Conservation (phyloP, 208 protist species). For the Lotmaria passim region DNA sequence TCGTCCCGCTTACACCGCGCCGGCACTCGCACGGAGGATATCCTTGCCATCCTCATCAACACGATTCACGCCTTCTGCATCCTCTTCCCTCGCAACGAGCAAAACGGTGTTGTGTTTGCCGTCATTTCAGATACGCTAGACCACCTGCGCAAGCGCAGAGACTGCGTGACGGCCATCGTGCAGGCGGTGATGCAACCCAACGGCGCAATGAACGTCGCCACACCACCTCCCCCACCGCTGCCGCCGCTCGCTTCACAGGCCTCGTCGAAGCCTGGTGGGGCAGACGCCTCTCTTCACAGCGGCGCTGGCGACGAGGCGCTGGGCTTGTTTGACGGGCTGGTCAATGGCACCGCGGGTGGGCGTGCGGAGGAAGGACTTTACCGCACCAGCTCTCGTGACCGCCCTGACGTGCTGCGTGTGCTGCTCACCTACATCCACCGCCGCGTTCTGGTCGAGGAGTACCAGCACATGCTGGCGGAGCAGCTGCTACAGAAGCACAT, state of each 20-base stretch:
- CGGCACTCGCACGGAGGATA: conserved; percentile 86
- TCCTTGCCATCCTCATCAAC: conserved; percentile 80
- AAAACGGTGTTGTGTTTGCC: conserved; percentile 68
- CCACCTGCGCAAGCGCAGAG: conserved; percentile 76
- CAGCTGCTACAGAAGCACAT: conserved; percentile 73
- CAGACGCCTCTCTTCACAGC: not conserved
- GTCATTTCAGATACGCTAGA: conserved; percentile 81
- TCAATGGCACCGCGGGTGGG: not conserved
- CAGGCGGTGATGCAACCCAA: conserved; percentile 76
- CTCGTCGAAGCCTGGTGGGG: not conserved
- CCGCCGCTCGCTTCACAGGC: not conserved
- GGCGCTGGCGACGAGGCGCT: conserved; percentile 6
- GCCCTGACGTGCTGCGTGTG: conserved; percentile 78
- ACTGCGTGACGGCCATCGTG: conserved; percentile 82
- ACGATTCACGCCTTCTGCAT: conserved; percentile 84
- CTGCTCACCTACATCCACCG: conserved; percentile 78
- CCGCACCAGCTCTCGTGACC: conserved; percentile 33
- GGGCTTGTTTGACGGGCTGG: conserved; percentile 7
- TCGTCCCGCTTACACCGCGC: conserved; percentile 80
- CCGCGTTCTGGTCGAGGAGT: conserved; percentile 72
- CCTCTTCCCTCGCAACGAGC: conserved; percentile 77
- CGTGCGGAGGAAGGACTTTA: conserved; percentile 10
- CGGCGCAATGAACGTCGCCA: conserved; percentile 38
- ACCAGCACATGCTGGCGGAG: conserved; percentile 68
- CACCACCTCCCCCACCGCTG: conserved; percentile 14